phyloP scores from a whole-genome alignment of 306 rosid species.

The Hippophae tibetana region DNA sequence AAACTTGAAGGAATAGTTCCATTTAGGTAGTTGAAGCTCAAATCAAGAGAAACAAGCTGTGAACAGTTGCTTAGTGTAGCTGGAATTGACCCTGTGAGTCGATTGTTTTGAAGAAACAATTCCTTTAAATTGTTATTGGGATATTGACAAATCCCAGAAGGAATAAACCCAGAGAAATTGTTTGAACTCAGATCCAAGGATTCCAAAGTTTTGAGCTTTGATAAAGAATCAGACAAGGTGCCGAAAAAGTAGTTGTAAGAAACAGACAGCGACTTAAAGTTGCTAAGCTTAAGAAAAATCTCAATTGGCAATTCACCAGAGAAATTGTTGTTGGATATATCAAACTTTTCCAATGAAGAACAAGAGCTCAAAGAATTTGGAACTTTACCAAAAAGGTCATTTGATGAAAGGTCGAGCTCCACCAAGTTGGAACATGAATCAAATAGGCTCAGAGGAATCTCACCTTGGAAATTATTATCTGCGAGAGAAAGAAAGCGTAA shows the following conservation, averaged over 20 bases:
- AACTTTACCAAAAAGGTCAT: conserved; percentile 38
- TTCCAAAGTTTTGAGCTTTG: conserved; percentile 39
- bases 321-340: conserved; percentile 48
- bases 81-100: conserved; percentile 54
- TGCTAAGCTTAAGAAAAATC: conserved; percentile 34
- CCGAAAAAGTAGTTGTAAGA: conserved; percentile 44
- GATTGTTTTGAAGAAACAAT: conserved; percentile 66
- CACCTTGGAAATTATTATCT: conserved; percentile 39
- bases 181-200: conserved; percentile 82
- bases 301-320: conserved; percentile 48
- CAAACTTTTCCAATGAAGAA: conserved; percentile 28
- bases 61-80: conserved; percentile 68
- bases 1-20: conserved; percentile 72
- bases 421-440: conserved; percentile 38
- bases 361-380: conserved; percentile 49
- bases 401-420: conserved; percentile 52
- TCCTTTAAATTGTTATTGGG: conserved; percentile 40
- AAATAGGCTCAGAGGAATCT: conserved; percentile 32
- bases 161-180: conserved; percentile 47
- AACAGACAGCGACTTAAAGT: conserved; percentile 32
- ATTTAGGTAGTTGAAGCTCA: conserved; percentile 68
- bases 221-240: conserved; percentile 37
- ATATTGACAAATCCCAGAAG: conserved; percentile 37
- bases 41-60: conserved; percentile 62
- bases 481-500: conserved; percentile 44